Conservation (phyloP, 805 yeast species). For the Torulaspora microellipsoides region DNA sequence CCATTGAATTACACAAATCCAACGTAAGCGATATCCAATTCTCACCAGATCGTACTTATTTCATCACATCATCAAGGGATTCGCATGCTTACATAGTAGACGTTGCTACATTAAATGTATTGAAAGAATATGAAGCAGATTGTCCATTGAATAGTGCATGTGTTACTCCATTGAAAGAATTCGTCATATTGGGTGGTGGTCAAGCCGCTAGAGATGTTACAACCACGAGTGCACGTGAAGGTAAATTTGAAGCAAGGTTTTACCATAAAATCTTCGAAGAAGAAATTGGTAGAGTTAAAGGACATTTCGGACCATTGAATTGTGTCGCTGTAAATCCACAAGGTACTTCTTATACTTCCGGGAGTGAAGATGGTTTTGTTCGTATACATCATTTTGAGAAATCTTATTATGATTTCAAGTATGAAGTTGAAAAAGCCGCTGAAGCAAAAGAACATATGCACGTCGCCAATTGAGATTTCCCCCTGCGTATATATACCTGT, state of each 20-base stretch:
- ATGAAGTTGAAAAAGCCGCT: conserved; percentile 85
- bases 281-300: conserved; percentile 94
- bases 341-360: conserved; percentile 91
- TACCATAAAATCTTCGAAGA: conserved; percentile 93
- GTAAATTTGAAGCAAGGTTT: conserved; percentile 94
- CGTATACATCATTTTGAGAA: conserved; percentile 93
- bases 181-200: conserved; percentile 96
- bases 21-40: conserved; percentile 86
- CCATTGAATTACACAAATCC: conserved; percentile 67
- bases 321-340: conserved; percentile 90
- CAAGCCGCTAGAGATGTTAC: conserved; percentile 98
- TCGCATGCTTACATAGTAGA: conserved; percentile 75
- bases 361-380: conserved; percentile 97
- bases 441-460: conserved; percentile 38
- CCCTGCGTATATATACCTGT: no score
- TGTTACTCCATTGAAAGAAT: conserved; percentile 88
- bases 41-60: conserved; percentile 79
- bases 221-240: conserved; percentile 89
- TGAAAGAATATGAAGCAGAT: conserved; percentile 78
- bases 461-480: conserved; percentile 7
- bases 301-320: conserved; percentile 98
- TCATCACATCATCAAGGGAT: conserved; percentile 90
- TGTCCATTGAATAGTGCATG: conserved; percentile 95
- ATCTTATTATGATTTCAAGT: conserved; percentile 86
- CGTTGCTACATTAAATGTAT: conserved; percentile 63